phyloP scores from a whole-genome alignment of 1,284 basidiomycete species.

The Inonotus hispidus region DNA sequence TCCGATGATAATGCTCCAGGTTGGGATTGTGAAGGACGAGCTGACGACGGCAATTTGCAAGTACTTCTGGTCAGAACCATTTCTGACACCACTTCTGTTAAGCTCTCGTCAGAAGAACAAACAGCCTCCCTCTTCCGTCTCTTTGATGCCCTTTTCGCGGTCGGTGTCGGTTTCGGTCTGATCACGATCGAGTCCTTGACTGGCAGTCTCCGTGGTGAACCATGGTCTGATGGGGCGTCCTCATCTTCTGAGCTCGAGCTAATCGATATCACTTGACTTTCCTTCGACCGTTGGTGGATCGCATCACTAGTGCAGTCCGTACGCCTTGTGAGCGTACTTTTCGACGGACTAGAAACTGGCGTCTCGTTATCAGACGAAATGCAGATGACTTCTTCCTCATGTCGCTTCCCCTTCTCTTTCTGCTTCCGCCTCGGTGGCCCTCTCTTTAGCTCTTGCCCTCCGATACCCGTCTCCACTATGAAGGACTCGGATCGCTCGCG shows the following conservation, averaged over 20 bases:
- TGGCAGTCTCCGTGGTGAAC: not conserved
- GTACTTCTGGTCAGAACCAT: not conserved
- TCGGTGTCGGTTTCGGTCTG: not conserved
- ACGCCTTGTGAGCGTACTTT: not conserved
- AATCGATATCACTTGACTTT: no score
- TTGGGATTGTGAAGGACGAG: not conserved
- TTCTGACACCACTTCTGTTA: not conserved
- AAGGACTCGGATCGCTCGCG: not conserved
- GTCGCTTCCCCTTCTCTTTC: not conserved
- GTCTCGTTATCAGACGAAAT: not conserved
- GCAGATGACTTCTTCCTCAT: not conserved
- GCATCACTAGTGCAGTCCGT: not conserved
- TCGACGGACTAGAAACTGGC: not conserved
- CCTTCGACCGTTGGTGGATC: not conserved
- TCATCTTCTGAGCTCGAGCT: not conserved
- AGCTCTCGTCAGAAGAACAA: not conserved
- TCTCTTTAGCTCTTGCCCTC: not conserved
- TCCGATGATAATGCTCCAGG: not conserved
- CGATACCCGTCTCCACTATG: not conserved
- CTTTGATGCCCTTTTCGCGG: not conserved
- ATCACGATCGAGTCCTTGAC: not conserved
- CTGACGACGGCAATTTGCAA: not conserved
- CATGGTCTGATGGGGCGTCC: not conserved
- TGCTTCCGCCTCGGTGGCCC: not conserved
- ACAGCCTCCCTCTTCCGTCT: not conserved